Evolutionary conservation across 192 early-diverging fungal species (phyloP), one percentile per base, ranked within the genome.

Genomic region (Coemansia sp.): DNA sequence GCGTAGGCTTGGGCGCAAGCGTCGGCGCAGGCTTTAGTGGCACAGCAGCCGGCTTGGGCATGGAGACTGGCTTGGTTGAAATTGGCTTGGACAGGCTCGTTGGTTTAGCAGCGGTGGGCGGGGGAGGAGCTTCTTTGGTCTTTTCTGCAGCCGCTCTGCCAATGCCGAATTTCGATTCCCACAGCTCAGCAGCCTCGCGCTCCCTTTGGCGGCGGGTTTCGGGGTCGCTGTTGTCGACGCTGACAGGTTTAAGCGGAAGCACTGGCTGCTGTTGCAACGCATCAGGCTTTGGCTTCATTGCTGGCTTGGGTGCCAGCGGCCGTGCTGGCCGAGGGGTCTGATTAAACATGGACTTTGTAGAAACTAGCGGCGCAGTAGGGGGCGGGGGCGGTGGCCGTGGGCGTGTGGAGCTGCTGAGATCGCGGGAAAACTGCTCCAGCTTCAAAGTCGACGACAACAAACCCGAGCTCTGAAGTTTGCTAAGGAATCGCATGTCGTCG

Each of bases 381-480:
- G 62, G 48, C 23, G 16, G 64, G 18, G 37, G 28, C 13, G 40
- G 66, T 18, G 43, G 65, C 20, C 16, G 45, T 28, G 23, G 35
- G 20, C 21, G 31, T 13, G 56, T 18, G 24, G 28, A 42, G 9
- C 46, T 56, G 42, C 62, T 65, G 46, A 66, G 60, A 53, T 51
- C 65, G 38, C 42, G 58, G 3, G 39, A 43, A 20, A 69, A 66
- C n/a, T 51, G 38, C 23, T 78, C 67, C 8, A 78, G 60, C 18
- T 60, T 42, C 24, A 69, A 18, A 0, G 66, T 66, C 1, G 76
- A 78, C 10, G 76, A 78, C n/a, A 79, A 55, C 26, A 79, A 58
- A 2, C 65, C 65, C 13, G 59, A 55, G 13, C 28, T 13, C n/a
- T 68, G 71, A 8, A 79, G 51, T 3, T 59, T 70, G 31, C 45